A percentile compares a stretch with the other conserved stretches of the same genome.
phyloP scores from a whole-genome alignment of 1,284 basidiomycete species.

The Cryptococcus amylolentus region DNA sequence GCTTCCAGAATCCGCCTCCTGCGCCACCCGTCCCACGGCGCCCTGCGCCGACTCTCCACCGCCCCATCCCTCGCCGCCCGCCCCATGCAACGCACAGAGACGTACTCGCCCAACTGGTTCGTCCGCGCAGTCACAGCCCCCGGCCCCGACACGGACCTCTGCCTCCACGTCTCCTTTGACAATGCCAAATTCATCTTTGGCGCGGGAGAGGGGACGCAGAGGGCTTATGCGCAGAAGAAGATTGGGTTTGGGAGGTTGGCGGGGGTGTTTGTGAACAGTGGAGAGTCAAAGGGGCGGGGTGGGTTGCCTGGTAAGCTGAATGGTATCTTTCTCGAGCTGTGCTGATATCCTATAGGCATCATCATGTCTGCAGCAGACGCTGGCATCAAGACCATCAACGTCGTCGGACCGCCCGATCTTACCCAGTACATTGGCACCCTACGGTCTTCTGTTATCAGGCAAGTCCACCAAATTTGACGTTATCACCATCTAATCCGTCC shows the following conservation, averaged over 20 bases:
- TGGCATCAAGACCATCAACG: slow-evolving; percentile 57
- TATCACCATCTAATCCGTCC: not conserved
- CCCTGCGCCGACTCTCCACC: not conserved
- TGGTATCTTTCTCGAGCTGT: no score
- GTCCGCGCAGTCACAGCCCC: slow-evolving; percentile 48
- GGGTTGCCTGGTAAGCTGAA: slow-evolving; percentile 65
- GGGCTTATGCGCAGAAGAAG: slow-evolving; percentile 66
- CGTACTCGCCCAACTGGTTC: slow-evolving; percentile 36
- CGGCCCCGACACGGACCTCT: slow-evolving; percentile 72
- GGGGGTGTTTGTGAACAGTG: slow-evolving; percentile 69
- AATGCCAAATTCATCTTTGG: slow-evolving; percentile 81
- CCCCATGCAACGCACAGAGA: not conserved
- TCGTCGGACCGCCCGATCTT: slow-evolving; percentile 71
- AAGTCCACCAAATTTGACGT: not conserved
- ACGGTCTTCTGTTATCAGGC: slow-evolving; percentile 32
- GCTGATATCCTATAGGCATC: slow-evolving; percentile 56
- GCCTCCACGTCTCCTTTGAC: slow-evolving; percentile 69
- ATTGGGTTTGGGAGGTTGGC: slow-evolving; percentile 63
- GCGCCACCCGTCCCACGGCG: not conserved
- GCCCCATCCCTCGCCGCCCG: not conserved
- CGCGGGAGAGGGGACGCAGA: slow-evolving; percentile 72
- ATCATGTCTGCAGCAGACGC: slow-evolving; percentile 79
- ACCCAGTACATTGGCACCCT: slow-evolving; percentile 67
- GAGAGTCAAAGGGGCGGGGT: slow-evolving; percentile 57
- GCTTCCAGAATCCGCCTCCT: not conserved